Base-by-base conservation (phyloP, 768 basidiomycete genomes). In the Lentinula aciculospora region DNA sequence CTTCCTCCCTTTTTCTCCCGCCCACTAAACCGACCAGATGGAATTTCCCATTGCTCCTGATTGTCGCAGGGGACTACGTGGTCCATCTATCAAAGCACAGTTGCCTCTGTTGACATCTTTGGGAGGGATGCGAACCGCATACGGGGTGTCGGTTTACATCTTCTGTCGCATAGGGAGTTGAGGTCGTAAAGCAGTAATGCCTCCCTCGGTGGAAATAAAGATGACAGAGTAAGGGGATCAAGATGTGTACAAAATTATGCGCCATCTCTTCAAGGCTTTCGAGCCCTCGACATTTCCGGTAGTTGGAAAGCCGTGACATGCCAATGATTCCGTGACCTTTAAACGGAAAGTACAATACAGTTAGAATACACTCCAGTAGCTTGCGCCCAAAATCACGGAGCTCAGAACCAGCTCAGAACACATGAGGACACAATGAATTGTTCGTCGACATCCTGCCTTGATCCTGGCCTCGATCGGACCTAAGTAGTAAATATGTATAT, bases 241-340 rank as follows among this genome's bases (percentile, higher is more conserved):
- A 19, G 21, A 23, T 37, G 34, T 53, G 19, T 21, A 28, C 9
- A n/a, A 36, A 6, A 12, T 51, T 32, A 23, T 32, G 36, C 32
- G 31, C 21, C 3, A 21, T 15, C 36, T 32, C 32, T 51, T 34
- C 46, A 31, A 47, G 46, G 46, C 46, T 44, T 44, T 23, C 42
- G 19, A 47, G 46, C 29, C 9, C 46, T 47, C 42, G 42, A 47
- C 28, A 47, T 47, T 47, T 27, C 6, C 46, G 46, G 46, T 17
- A 47, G 46, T 13, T 47, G 8, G 46, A 53, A 53, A 53, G 32
- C 36, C 51, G 51, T 53, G 34, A 53, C 51, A 53, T 53, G 10
- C 51, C 51, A 53, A 53, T n/a, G 23, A 53, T 37, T 37, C 51
- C 51, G 51, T 36, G 23, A 32, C 37, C 12, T 40, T 15, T 40